phyloP scores from a whole-genome alignment of 1,284 basidiomycete genomes.

The Ustilago vetiveriae region DNA sequence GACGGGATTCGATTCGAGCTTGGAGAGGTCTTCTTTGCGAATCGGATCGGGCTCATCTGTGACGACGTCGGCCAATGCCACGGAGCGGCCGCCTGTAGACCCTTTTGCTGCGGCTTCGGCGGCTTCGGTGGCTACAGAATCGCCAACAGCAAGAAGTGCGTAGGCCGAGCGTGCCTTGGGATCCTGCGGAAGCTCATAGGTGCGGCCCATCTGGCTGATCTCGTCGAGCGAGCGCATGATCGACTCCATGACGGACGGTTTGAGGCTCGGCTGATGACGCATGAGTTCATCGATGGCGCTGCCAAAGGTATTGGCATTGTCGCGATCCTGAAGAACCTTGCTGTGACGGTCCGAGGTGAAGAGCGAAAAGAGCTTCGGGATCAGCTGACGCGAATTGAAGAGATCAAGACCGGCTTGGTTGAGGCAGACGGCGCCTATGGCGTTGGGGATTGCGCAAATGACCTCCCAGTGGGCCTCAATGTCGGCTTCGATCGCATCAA shows the following conservation, averaged over 20 bases:
- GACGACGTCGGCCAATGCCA: slow-evolving; percentile 53
- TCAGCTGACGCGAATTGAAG: slow-evolving; percentile 77
- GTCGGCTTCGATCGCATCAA: slow-evolving; percentile 81
- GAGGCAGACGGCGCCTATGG: slow-evolving; percentile 94
- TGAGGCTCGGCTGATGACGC: slow-evolving; percentile 91
- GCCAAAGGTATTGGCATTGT: slow-evolving; percentile 88
- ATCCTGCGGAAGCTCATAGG: slow-evolving; percentile 65
- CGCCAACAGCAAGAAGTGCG: slow-evolving; percentile 37
- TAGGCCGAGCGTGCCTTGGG: slow-evolving; percentile 42
- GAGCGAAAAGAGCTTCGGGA: slow-evolving; percentile 83
- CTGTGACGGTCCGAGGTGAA: slow-evolving; percentile 86
- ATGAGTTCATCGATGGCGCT: slow-evolving; percentile 92
- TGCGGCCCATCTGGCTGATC: slow-evolving; percentile 76
- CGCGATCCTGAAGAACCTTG: slow-evolving; percentile 89
- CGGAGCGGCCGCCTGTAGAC: slow-evolving; percentile 13
- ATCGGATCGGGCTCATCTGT: slow-evolving; percentile 55
- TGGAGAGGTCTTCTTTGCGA: slow-evolving; percentile 43
- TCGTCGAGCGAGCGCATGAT: slow-evolving; percentile 39
- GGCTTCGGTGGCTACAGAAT: slow-evolving; percentile 22
- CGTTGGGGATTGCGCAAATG: slow-evolving; percentile 89
- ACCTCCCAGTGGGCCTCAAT: slow-evolving; percentile 78
- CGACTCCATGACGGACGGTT: slow-evolving; percentile 72
- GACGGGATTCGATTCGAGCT: slow-evolving; percentile 51
- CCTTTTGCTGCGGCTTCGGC: slow-evolving; percentile 7
- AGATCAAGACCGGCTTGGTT: slow-evolving; percentile 89